phyloP scores from a whole-genome alignment of 805 yeast genomes.

The Clavispora phyllophila region DNA sequence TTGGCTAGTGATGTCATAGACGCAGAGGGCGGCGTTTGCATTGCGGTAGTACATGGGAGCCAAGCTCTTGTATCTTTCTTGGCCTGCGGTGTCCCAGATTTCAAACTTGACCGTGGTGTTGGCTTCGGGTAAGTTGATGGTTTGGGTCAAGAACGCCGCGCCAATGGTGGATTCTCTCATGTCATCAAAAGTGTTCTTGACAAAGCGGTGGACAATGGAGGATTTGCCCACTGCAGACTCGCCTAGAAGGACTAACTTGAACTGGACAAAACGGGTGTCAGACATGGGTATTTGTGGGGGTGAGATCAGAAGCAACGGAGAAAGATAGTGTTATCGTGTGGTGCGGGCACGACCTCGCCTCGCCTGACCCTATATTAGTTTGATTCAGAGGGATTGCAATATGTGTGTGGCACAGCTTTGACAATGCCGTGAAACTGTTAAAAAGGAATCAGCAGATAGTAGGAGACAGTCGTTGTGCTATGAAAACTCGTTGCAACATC shows the following conservation, averaged over 20 bases:
- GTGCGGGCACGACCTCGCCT: conserved; percentile 6
- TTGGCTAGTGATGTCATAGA: conserved; percentile 91
- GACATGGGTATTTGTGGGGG: conserved; percentile 6
- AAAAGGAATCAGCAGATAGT: too few species aligned
- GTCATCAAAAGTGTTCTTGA: conserved; percentile 92
- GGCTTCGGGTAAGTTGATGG: conserved; percentile 76
- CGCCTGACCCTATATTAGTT: too few species aligned
- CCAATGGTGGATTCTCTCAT: conserved; percentile 98
- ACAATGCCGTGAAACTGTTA: too few species aligned
- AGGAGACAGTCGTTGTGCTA: too few species aligned
- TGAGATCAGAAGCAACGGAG: neutral
- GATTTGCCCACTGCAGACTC: conserved; percentile 99
- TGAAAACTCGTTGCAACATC: too few species aligned
- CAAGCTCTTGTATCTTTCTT: conserved; percentile 90
- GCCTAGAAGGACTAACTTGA: conserved; percentile 86
- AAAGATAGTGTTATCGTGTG: conserved; percentile 4
- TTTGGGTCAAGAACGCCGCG: conserved; percentile 93
- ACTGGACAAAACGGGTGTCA: conserved; percentile 42
- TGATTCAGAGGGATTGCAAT: too few species aligned
- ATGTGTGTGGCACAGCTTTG: too few species aligned
- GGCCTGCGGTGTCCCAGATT: conserved; percentile 98
- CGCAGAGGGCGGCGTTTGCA: conserved; percentile 95
- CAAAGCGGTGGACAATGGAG: conserved; percentile 86
- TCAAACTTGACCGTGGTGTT: conserved; percentile 78
- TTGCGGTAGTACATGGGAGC: conserved; percentile 98